Percentiles rank a stretch among this genome's conserved stretches.
These are phyloP conservation scores for Naganishia antarctica DNA, from an alignment of 768 basidiomycete genomes.

Conservation along the genomic window DNA sequence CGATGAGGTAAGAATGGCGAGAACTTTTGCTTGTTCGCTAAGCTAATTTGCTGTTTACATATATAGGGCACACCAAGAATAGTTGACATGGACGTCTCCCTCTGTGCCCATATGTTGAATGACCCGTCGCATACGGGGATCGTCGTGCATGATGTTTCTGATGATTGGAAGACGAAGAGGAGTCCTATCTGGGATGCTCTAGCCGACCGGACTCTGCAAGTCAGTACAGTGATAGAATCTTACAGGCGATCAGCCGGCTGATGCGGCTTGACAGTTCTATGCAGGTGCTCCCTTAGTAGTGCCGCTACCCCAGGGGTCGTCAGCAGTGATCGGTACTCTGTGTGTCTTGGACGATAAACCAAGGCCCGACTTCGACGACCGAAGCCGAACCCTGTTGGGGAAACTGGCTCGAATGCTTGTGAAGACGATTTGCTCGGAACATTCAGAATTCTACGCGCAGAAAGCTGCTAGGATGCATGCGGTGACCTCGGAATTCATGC, in stretches of 20 bases:
- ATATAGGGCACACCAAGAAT: constrained; percentile 2
- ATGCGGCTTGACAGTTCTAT: no score
- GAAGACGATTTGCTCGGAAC: constrained; percentile 38
- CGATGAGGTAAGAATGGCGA: not conserved
- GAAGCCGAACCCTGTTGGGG: constrained; percentile 33
- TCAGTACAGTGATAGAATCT: no score
- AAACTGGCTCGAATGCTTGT: constrained; percentile 45
- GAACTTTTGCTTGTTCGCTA: not conserved
- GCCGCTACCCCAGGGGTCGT: not conserved
- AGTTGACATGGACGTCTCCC: not conserved
- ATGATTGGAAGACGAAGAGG: not conserved
- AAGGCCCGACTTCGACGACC: constrained; percentile 31
- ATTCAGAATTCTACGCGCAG: constrained; percentile 32
- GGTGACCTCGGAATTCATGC: constrained; percentile 35
- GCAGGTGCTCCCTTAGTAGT: constrained; percentile 17
- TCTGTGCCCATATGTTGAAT: not conserved
- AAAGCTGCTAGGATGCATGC: constrained; percentile 1
- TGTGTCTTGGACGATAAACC: constrained; percentile 33
- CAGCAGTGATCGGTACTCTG: constrained; percentile 33
- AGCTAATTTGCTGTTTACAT: no score
- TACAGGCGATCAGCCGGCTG: no score
- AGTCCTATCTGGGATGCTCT: not conserved
- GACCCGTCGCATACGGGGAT: not conserved
- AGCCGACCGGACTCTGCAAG: not conserved
- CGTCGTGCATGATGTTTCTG: not conserved